Evolutionary conservation across 2,329 filamentous ascomycete species (phyloP), one percentile per base, ranked within the genome.

Genomic region (Trichoderma citrinoviride): DNA sequence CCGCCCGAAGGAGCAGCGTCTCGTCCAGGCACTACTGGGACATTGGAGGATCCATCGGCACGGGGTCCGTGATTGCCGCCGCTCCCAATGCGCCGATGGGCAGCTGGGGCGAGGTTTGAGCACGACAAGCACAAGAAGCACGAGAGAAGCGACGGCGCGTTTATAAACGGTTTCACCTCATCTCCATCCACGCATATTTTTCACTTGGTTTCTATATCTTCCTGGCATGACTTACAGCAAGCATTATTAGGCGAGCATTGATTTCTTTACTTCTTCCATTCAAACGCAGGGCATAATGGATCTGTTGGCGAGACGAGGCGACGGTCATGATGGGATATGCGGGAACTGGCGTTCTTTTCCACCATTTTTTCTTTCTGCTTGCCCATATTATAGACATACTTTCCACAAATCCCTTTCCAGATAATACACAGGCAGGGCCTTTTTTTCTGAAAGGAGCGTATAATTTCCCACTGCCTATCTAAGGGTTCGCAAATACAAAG

Each of bases 11-110:
- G 60, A 91, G 87, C 71, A 89, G 86, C 68, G 84, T 87, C 40
- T 93, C 90, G 50, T 91, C 88, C 52, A 81, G 92, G 61, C 92
- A 96, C 74, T 97, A 96, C 76, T 97, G 93, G 93, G 93, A 97
- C 75, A 86, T 97, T 69, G 92, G 92, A 27, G 90, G 87, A 6
- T 93, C 88, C 70, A 84, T 92, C 25, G 91, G 90, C 2, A 93
- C 90, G 63, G 90, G 90, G 3, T 91, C 88, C 68, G 81, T 88
- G 67, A 86, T 91, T 74, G 87, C 85, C 74, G 87, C 85, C 74
- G 87, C 85, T 54, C 58, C 47, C 37, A 85, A 84, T 44, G 89
- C 87, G 1, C 85, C 85, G 8, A 86, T 90, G 82, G 91, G 91
- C 17, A 88, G 85, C 70, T 95, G 91, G 91, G 91, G 90, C 10